Evolutionary conservation across 2,329 filamentous ascomycete genomes (phyloP), one percentile per base, ranked within the genome.

Genomic region (Aspergillus sojae): DNA sequence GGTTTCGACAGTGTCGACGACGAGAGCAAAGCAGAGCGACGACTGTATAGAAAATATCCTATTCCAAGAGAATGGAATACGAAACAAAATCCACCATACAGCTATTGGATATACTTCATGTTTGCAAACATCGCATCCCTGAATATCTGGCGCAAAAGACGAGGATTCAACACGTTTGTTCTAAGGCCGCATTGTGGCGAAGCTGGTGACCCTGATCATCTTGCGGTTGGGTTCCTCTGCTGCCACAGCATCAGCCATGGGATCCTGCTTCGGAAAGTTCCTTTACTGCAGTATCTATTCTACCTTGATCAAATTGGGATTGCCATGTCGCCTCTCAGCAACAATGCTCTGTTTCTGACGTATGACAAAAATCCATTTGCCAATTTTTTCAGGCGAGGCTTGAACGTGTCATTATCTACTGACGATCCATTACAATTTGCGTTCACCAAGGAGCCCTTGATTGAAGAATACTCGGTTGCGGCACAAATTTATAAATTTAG

Each of bases 401-500:
- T 99, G 58, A 99, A 99, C 74, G 94, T 99, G 7, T 98, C 94
- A 1, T 82, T 99, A 5, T 98, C 94, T 1, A 98, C 95, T 0
- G 95, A 99, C 74, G 95, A 99, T 75, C 95, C 95, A 26, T 84
- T 99, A 54, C 95, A 99, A 75, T 99, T 99, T 76, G 95, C 95
- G 2, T 99, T 97, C 75, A 99, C 95, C 6, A 99, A 98, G 73
- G 95, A 99, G 78, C 95, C 95, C 1, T 81, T 99, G 62, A 99
- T 99, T 69, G 95, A 99, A 77, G 95, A 99, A 75, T 99, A 99
- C 74, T 94, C 94, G 0, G 95, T 99, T 10, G 95, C 95, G 4
- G 95, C 95, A 5, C 95, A 99, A 79, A 99, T 99, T 63, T 99
- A 98, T 82, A 98, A 98, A 80, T 87, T 99, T 45, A 96, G 90